Conservation (phyloP, 495 filamentous ascomycete genomes). For the Aspergillus wentii region DNA sequence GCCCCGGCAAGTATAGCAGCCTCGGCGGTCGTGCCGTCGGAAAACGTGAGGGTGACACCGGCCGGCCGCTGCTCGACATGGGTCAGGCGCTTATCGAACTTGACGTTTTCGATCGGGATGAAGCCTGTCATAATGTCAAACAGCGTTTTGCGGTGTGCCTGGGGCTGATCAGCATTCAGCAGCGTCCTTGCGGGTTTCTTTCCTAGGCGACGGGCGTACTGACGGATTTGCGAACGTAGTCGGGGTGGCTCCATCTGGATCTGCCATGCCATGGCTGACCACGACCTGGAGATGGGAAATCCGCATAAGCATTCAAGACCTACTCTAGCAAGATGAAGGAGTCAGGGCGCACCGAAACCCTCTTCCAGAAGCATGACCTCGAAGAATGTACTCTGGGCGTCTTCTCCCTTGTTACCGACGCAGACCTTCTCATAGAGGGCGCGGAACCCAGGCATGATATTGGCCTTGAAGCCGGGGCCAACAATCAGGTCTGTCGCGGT, state of each 20-base stretch:
- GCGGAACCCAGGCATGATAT: too few species aligned
- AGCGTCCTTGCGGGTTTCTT: too few species aligned
- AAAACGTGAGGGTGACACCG: constrained; percentile 17
- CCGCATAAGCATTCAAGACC: too few species aligned
- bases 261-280: neutral
- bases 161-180: neutral
- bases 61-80: constrained; percentile 13
- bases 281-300: neutral
- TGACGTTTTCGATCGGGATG: constrained; percentile 22
- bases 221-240: constrained; percentile 1
- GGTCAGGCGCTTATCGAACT: constrained; percentile 16
- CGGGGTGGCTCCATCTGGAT: neutral
- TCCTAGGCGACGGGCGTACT: neutral
- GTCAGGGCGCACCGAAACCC: constrained; percentile 2
- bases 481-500: constrained; percentile 42
- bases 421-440: constrained; percentile 3
- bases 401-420: constrained; percentile 1
- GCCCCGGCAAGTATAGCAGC: constrained; percentile 20
- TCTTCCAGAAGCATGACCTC: constrained; percentile 2
- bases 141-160: constrained; percentile 18
- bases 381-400: constrained; percentile 1
- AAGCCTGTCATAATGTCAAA: constrained; percentile 18
- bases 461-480: constrained; percentile 48
- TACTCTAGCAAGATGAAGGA: too few species aligned
- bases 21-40: constrained; percentile 16